Evolutionary conservation across 2,329 filamentous ascomycete genomes (phyloP), one percentile per base, ranked within the genome.

Genomic region (Penicillium aurantiogriseum): DNA sequence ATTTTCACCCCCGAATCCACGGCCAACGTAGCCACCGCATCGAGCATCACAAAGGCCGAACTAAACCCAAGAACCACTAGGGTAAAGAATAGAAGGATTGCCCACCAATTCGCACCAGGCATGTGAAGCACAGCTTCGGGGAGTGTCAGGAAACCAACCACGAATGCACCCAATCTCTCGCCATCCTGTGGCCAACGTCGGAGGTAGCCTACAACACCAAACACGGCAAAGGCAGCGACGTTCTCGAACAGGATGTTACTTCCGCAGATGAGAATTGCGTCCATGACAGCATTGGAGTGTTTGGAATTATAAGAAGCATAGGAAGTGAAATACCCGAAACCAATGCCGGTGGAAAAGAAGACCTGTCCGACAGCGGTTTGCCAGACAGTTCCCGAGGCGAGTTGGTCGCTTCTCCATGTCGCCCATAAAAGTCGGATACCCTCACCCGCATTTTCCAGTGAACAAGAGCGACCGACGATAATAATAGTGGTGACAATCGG

Each of bases 331-430:
- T 83, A 84, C 3, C 83, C 83, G 62, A 85, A 85, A 1, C 81
- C 83, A 29, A 85, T 80, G 4, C 83, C 83, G 0, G 81, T 85
- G 0, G 81, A 83, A 70, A 85, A 85, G 69, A 85, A 85, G 45
- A 85, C 82, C 58, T 86, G 83, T 2, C 83, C 83, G 8, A 80
- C 79, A 3, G 83, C 83, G n/a, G 80, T 83, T 66, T 85, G 83
- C 83, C 83, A 86, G 1, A 85, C 77, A 0, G 74, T 76, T 0
- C 81, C 82, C 0, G 74, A 76, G 5, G 76, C 79, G 0, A 86
- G 74, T 62, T 84, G 74, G 5, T 76, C 75, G 13, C 80, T 75
- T 61, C 81, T 75, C 82, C 77, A 80, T 4, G 76, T 79, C 2
- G 72, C 75, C 74, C 75, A 80, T n/a, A 78, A 64, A 0, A 85